A percentile compares a stretch with the other conserved stretches of the same genome.
Evolutionary conservation across 83 land plant genomes (phyloP).

Genomic region (Isoetes engelmannii): DNA sequence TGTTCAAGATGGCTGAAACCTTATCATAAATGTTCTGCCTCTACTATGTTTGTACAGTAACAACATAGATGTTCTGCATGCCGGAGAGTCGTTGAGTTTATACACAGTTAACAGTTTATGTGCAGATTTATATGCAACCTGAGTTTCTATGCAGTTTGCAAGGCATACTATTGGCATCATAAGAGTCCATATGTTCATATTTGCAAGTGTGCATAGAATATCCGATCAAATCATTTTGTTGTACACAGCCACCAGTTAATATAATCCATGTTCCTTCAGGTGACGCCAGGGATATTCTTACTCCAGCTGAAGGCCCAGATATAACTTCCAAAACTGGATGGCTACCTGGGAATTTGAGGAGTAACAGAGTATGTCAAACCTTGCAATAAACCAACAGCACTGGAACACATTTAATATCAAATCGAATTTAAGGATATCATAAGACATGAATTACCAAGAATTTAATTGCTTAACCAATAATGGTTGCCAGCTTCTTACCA

Average conservation of each 20-base stretch:
- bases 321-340: constrained; percentile 63
- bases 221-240: constrained; percentile 61
- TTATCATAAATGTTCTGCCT: too few relatives aligned
- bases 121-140: too few relatives aligned
- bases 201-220: too few relatives aligned
- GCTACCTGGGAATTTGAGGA: constrained; percentile 50
- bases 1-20: too few relatives aligned
- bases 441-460: not conserved
- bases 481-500: not conserved
- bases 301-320: constrained; percentile 76
- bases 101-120: too few relatives aligned
- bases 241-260: constrained; percentile 71
- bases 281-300: constrained; percentile 32
- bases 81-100: too few relatives aligned
- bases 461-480: not conserved
- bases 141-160: too few relatives aligned
- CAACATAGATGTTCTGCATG: too few relatives aligned
- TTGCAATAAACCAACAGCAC: not conserved
- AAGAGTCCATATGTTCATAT: too few relatives aligned
- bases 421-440: not conserved
- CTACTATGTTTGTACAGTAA: too few relatives aligned
- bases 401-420: not conserved
- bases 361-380: too few relatives aligned
- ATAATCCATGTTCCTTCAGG: constrained; percentile 36
- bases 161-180: too few relatives aligned